Evolutionary conservation across 2,329 filamentous ascomycete genomes (phyloP).

Genomic region (Hansfordia pulvinata): DNA sequence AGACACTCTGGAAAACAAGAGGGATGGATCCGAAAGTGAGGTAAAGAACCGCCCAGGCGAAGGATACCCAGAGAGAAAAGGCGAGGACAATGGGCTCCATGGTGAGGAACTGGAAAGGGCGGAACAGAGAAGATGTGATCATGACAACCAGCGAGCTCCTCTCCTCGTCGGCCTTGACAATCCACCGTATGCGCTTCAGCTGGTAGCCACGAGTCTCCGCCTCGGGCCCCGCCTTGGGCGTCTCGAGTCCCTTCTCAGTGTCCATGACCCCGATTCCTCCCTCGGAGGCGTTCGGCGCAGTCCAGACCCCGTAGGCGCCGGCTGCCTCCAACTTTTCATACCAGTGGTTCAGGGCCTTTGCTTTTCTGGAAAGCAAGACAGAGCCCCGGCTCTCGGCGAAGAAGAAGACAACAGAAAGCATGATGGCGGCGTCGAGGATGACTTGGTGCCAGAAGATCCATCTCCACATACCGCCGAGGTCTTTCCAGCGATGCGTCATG

Average conservation of each 20-base stretch:
- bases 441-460: slow-evolving; percentile 86
- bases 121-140: slow-evolving; percentile 59
- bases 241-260: background rate
- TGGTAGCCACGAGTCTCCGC: background rate
- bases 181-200: slow-evolving; percentile 57
- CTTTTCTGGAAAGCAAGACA: slow-evolving; percentile 67
- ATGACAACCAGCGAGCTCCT: slow-evolving; percentile 53
- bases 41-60: slow-evolving; percentile 83
- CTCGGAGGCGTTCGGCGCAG: slow-evolving; percentile 8
- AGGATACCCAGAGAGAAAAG: slow-evolving; percentile 83
- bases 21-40: slow-evolving; percentile 72
- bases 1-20: slow-evolving; percentile 56
- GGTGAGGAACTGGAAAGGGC: slow-evolving; percentile 65
- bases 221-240: background rate
- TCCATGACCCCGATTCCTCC: slow-evolving; percentile 2
- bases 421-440: slow-evolving; percentile 51
- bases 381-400: slow-evolving; percentile 76
- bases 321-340: slow-evolving; percentile 58
- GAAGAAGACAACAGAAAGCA: slow-evolving; percentile 50
- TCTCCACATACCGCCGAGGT: slow-evolving; percentile 41
- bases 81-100: slow-evolving; percentile 72
- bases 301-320: slow-evolving; percentile 39
- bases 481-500: slow-evolving; percentile 47
- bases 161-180: slow-evolving; percentile 67
- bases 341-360: slow-evolving; percentile 60